Evolutionary conservation across 73 alveolate species (phyloP).

Genomic region (Uronychia setigera): DNA sequence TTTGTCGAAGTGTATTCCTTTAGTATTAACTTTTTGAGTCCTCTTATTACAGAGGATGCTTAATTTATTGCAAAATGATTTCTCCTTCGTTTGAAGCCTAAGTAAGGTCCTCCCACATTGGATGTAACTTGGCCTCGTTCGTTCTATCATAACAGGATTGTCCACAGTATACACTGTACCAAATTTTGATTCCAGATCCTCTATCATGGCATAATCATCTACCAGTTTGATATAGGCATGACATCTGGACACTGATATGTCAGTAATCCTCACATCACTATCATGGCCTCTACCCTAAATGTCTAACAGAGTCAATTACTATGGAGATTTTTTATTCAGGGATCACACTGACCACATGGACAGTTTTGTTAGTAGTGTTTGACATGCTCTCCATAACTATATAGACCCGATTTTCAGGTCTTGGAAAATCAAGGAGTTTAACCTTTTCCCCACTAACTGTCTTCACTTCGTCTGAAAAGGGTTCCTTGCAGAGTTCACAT

Average conservation of each 20-base stretch:
- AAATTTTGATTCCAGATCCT: conserved; percentile 42
- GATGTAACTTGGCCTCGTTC: neutral
- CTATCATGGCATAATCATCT: conserved; percentile 16
- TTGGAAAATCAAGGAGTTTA: neutral
- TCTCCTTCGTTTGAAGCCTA: neutral
- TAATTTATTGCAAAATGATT: no score
- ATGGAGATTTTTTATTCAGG: conserved; percentile 26
- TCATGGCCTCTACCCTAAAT: conserved; percentile 50
- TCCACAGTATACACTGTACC: conserved; percentile 34
- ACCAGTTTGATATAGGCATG: conserved; percentile 31
- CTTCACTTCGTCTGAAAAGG: neutral
- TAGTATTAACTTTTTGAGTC: no score
- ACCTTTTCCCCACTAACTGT: neutral
- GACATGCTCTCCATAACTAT: conserved; percentile 48
- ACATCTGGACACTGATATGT: conserved; percentile 42
- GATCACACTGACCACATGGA: conserved; percentile 35
- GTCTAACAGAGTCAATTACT: neutral
- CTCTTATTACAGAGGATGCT: no score
- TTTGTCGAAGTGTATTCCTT: no score
- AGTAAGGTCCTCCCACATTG: neutral
- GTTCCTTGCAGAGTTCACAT: conserved; percentile 90
- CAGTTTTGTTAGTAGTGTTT: conserved; percentile 44
- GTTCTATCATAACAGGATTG: neutral
- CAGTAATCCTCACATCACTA: conserved; percentile 59
- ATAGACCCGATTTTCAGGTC: neutral